Evolutionary conservation across 176 grass and related monocot genomes (phyloP), one percentile per base, ranked within the genome.

Genomic region (Cenchrus americanus): DNA sequence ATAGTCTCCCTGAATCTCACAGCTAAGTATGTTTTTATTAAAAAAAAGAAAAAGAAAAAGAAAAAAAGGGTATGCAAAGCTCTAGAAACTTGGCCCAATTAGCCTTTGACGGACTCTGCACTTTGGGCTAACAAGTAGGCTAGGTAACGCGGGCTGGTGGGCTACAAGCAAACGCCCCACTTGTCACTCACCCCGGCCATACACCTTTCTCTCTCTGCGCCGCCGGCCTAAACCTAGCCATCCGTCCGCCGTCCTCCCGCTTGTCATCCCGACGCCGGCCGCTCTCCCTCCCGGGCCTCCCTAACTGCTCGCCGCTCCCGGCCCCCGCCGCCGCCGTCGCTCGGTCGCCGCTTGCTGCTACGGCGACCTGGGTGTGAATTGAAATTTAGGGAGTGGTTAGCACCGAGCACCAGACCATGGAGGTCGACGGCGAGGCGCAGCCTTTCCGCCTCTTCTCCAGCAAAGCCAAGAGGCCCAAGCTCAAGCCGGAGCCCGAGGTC

Each of bases 371-470:
- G 3, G 55, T 42, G 74, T 10, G 57, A 42, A 41, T 40, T 75
- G 73, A 58, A 13, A 41, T 44, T 14, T 43, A 24, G 37, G 37
- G 54, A n/a, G 8, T 60, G 37, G 34, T 59, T n/a, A 14, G 10
- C 71, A 43, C 77, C 57, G 48, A 14, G 42, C 60, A 8, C 69
- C 58, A 57, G 24, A 30, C 27, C 75, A 92, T 90, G 87, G 90
- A 88, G 67, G 89, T 83, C 21, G 89, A 46, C 65, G 82, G 81
- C 22, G 66, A 88, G n/a, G 49, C 83, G 23, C 79, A 62, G 5
- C 90, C 88, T 32, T 84, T 95, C 90, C 89, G 81, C 46, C 84
- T 92, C 77, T 88, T 90, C 86, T 82, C 88, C 82, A 37, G 34
- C 34, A 37, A 37, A 37, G 34, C 34, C 34, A 82, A 89, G 27